A percentile compares a stretch with the other conserved stretches of the same genome.
These are phyloP conservation scores for Boechera retrofracta DNA, from an alignment of 345 rosid species.

Conservation along the genomic window DNA sequence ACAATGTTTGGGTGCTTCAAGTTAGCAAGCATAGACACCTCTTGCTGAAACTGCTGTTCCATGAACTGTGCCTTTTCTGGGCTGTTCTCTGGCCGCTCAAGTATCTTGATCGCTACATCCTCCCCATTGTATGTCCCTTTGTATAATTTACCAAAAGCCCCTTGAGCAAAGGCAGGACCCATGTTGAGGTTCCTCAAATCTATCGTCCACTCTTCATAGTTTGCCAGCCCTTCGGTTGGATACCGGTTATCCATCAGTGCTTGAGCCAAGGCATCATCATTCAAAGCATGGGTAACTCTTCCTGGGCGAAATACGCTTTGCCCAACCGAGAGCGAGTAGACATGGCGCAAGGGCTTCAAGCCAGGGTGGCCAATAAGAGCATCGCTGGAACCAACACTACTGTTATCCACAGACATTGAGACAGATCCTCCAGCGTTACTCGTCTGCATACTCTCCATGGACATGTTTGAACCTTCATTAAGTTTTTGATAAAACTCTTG, in stretches of 20 bases:
- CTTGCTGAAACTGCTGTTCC: conserved; percentile 55
- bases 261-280: conserved; percentile 59
- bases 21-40: conserved; percentile 48
- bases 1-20: conserved; percentile 50
- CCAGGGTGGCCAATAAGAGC: conserved; percentile 67
- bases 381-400: conserved; percentile 68
- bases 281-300: conserved; percentile 48
- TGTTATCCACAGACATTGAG: conserved; percentile 66
- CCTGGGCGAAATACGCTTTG: conserved; percentile 60
- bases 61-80: conserved; percentile 45
- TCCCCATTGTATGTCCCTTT: conserved; percentile 51
- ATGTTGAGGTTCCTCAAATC: conserved; percentile 58
- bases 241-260: conserved; percentile 56
- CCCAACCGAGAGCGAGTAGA: conserved; percentile 51
- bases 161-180: conserved; percentile 68
- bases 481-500: conserved; percentile 63
- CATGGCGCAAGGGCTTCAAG: conserved; percentile 48
- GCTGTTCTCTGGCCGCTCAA: conserved; percentile 47
- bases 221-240: conserved; percentile 56
- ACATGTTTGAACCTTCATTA: conserved; percentile 61
- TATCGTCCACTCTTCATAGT: conserved; percentile 65
- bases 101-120: conserved; percentile 52
- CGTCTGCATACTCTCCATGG: conserved; percentile 58
- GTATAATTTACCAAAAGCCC: conserved; percentile 62
- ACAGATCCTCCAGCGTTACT: conserved; percentile 64